phyloP scores from a whole-genome alignment of 257 asterid species.

The Nicotiana obtusifolia region DNA sequence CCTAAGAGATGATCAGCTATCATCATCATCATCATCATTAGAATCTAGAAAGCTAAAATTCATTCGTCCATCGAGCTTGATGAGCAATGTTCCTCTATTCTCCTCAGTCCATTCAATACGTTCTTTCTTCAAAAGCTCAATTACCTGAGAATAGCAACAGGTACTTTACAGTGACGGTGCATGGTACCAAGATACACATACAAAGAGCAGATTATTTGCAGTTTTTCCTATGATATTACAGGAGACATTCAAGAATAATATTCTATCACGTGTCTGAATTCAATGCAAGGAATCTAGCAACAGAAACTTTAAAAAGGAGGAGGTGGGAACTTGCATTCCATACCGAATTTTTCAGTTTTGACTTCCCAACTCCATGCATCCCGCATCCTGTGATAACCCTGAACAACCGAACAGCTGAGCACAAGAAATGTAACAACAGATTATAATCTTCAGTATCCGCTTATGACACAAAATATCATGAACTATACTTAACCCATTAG shows the following conservation, averaged over 20 bases:
- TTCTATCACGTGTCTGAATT: not conserved
- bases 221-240: not conserved
- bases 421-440: constrained; percentile 10
- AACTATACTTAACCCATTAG: not conserved
- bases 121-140: constrained; percentile 55
- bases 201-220: not conserved
- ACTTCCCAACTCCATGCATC: constrained; percentile 85
- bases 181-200: not conserved
- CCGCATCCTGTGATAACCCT: constrained; percentile 95
- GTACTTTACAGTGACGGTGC: not conserved
- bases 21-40: constrained; percentile 40
- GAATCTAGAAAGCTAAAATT: constrained; percentile 66
- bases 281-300: not conserved
- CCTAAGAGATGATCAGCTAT: constrained; percentile 27
- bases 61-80: constrained; percentile 57
- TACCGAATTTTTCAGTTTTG: constrained; percentile 81
- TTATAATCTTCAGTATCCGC: not conserved
- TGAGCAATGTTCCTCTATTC: constrained; percentile 71
- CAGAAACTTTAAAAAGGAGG: not conserved
- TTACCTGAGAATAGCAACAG: constrained; percentile 44
- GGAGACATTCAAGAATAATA: not conserved
- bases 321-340: constrained; percentile 8
- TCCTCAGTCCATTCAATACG: constrained; percentile 70
- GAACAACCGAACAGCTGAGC: constrained; percentile 71
- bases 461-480: not conserved